A percentile compares a stretch with the other conserved stretches of the same genome.
phyloP scores from a whole-genome alignment of 345 rosid species.

The Eucalyptus brandiana region DNA sequence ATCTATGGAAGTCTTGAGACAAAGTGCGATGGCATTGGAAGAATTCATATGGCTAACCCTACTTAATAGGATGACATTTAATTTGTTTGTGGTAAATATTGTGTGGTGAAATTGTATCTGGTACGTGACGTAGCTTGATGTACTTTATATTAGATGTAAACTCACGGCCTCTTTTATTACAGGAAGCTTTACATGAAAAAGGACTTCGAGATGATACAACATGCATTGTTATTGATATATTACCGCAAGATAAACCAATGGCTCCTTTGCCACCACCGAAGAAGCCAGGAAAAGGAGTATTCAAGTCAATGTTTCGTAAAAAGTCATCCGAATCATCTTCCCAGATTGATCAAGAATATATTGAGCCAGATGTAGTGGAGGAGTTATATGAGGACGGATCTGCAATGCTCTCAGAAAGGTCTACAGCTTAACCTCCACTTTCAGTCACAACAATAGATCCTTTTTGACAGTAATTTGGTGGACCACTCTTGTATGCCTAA shows the following conservation, averaged over 20 bases:
- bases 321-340: constrained; percentile 70
- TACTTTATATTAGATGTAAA: neutral
- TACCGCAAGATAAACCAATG: constrained; percentile 68
- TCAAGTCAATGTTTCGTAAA: constrained; percentile 83
- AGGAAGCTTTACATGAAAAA: constrained; percentile 80
- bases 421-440: constrained; percentile 9
- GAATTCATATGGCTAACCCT: neutral
- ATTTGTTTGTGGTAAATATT: neutral
- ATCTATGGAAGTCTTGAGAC: neutral
- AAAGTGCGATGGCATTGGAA: neutral
- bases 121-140: neutral
- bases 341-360: constrained; percentile 46
- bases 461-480: neutral
- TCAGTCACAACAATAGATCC: neutral
- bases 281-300: constrained; percentile 72
- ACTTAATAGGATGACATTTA: neutral
- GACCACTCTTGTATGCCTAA: neutral
- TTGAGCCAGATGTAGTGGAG: constrained; percentile 79
- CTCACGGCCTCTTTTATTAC: constrained; percentile 4
- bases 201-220: constrained; percentile 99
- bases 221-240: constrained; percentile 89
- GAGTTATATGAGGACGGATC: constrained; percentile 95
- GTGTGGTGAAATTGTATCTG: neutral
- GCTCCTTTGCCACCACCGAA: constrained; percentile 58
- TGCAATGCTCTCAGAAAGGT: constrained; percentile 98